Evolutionary conservation across 495 filamentous ascomycete species (phyloP).

Genomic region (Penicillium flavigenum): DNA sequence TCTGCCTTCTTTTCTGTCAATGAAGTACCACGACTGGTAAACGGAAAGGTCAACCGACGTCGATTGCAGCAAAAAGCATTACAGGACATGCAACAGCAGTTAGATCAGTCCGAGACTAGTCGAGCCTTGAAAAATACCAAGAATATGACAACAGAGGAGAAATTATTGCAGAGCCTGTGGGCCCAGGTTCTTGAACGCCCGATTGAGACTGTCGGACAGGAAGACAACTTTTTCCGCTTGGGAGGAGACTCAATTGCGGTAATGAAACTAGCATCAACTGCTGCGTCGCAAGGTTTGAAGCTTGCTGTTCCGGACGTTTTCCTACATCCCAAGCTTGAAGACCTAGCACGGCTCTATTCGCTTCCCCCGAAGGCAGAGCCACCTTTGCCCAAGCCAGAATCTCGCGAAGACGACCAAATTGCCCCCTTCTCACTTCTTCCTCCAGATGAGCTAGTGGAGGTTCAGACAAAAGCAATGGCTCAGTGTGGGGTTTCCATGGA

Average conservation of each 20-base stretch:
- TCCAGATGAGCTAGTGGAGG: not conserved
- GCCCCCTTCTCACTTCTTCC: slow-evolving; percentile 6
- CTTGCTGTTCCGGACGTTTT: not conserved
- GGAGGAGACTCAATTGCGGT: not conserved
- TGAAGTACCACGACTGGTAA: slow-evolving; percentile 14
- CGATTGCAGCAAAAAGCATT: not conserved
- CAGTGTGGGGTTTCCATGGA: slow-evolving; percentile 25
- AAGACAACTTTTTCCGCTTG: not conserved
- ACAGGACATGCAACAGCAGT: not conserved
- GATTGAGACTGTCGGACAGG: not conserved
- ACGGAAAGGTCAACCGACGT: slow-evolving; percentile 16
- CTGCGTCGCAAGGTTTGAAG: not conserved
- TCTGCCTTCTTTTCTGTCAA: slow-evolving; percentile 5
- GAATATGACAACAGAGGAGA: not conserved
- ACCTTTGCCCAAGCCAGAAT: slow-evolving; percentile 11
- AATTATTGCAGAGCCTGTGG: slow-evolving; percentile 15
- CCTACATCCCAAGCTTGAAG: not conserved
- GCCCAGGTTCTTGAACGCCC: slow-evolving; percentile 2
- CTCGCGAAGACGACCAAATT: not conserved
- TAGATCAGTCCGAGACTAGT: slow-evolving; percentile 1
- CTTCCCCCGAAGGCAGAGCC: not conserved
- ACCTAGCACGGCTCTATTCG: not conserved
- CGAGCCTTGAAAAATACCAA: not conserved
- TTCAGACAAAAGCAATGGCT: not conserved
- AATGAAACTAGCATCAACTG: not conserved